phyloP scores from a whole-genome alignment of 148 eudicot species.

The Rhododendron williamsianum region DNA sequence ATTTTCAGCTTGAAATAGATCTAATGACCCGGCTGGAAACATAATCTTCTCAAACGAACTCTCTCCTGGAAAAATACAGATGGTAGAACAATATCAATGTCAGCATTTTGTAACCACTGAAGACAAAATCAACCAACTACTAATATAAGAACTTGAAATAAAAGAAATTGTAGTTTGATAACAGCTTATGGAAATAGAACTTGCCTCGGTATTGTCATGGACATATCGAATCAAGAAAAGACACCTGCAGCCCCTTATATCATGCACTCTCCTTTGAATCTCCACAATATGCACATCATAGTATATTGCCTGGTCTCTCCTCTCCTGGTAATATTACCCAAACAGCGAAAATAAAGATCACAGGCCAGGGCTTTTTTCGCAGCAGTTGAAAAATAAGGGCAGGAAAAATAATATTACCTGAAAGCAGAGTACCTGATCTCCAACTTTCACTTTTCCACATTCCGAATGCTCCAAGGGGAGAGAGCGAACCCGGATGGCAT shows the following conservation, averaged over 20 bases:
- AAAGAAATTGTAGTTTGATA: neutral
- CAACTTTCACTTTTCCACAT: constrained; percentile 56
- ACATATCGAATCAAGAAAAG: constrained; percentile 66
- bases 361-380: neutral
- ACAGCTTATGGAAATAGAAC: constrained; percentile 3
- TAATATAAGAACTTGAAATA: neutral
- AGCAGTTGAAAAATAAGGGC: neutral
- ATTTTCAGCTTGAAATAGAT: neutral
- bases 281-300: constrained; percentile 63
- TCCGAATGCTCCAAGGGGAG: constrained; percentile 72
- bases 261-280: constrained; percentile 71
- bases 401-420: constrained; percentile 42
- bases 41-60: constrained; percentile 69
- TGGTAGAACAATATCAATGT: neutral
- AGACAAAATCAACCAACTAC: neutral
- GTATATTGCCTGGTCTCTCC: constrained; percentile 59
- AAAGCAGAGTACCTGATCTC: constrained; percentile 78
- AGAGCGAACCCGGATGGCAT: constrained; percentile 65
- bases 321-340: constrained; percentile 46
- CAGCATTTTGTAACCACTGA: neutral
- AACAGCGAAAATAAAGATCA: neutral
- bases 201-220: constrained; percentile 69
- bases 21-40: constrained; percentile 42
- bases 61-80: constrained; percentile 37
- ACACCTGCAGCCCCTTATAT: constrained; percentile 94